These are phyloP conservation scores for Macrophomina phaseolina DNA, from an alignment of 2,329 filamentous ascomycete genomes.

Conservation along the genomic window DNA sequence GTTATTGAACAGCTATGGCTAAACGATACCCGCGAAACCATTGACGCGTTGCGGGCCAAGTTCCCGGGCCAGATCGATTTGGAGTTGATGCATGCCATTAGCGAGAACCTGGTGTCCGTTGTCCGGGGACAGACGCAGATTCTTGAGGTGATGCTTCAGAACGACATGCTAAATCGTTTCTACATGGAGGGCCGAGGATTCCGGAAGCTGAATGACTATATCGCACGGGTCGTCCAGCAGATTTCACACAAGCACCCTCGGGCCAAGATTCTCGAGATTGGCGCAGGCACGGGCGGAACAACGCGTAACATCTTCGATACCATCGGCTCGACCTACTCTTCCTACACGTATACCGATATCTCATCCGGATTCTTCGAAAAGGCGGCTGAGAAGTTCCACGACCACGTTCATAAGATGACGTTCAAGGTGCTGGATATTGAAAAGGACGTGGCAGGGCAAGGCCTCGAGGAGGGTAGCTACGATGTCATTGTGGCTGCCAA, in stretches of 20 bases:
- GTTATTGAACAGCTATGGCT: not conserved
- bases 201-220: not conserved
- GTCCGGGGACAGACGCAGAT: not conserved
- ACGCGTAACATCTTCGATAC: conserved; percentile 21
- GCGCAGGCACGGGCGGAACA: conserved; percentile 30
- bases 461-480: conserved; percentile 26
- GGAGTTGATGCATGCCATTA: not conserved
- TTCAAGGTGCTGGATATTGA: conserved; percentile 27
- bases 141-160: not conserved
- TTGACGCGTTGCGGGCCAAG: not conserved
- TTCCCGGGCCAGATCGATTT: not conserved
- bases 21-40: not conserved
- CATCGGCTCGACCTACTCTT: conserved; percentile 4
- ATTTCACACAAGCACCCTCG: not conserved
- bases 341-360: conserved; percentile 33
- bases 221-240: not conserved
- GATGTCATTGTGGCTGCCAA: conserved; percentile 34
- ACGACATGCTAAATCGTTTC: not conserved
- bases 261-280: conserved; percentile 28
- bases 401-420: not conserved
- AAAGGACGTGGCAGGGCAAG: conserved; percentile 22
- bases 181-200: not conserved
- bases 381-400: conserved; percentile 20
- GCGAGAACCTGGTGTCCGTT: not conserved
- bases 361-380: conserved; percentile 27